A percentile compares a stretch with the other conserved stretches of the same genome.
phyloP scores from a whole-genome alignment of 768 basidiomycete genomes.

The Lactarius hatsudake region DNA sequence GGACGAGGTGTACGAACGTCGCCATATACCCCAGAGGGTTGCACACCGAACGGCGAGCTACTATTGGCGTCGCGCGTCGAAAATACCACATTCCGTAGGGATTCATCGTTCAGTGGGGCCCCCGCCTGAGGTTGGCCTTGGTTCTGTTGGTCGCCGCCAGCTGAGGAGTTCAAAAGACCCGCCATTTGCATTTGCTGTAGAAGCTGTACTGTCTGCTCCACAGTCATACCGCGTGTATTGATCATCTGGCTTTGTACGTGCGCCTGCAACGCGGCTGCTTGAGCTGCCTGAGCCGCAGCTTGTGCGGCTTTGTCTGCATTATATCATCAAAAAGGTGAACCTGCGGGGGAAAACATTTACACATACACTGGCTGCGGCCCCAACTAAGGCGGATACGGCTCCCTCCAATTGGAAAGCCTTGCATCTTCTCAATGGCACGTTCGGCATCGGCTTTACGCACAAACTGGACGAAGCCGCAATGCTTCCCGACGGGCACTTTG shows the following conservation, averaged over 20 bases:
- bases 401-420: constrained; percentile 92
- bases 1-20: constrained; percentile 24
- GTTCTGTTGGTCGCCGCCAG: constrained; percentile 26
- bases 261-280: constrained; percentile 65
- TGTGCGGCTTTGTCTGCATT: constrained; percentile 82
- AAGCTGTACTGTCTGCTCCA: constrained; percentile 62
- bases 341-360: constrained; percentile 5
- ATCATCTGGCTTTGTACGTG: constrained; percentile 37
- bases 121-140: constrained; percentile 31
- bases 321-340: constrained; percentile 9
- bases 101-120: constrained; percentile 22
- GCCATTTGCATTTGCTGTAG: constrained; percentile 53
- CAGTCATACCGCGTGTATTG: constrained; percentile 39
- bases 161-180: constrained; percentile 36
- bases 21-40: constrained; percentile 18
- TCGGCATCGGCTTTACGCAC: constrained; percentile 90
- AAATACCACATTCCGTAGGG: constrained; percentile 20
- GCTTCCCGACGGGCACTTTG: constrained; percentile 94
- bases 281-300: constrained; percentile 73
- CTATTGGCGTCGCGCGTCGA: constrained; percentile 18
- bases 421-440: constrained; percentile 93
- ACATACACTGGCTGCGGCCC: constrained; percentile 89
- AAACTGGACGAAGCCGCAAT: constrained; percentile 95
- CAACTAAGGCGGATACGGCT: constrained; percentile 89
- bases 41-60: constrained; percentile 23